Evolutionary conservation across 805 yeast genomes (phyloP).

Genomic region (Kregervanrija pseudodelftensis): DNA sequence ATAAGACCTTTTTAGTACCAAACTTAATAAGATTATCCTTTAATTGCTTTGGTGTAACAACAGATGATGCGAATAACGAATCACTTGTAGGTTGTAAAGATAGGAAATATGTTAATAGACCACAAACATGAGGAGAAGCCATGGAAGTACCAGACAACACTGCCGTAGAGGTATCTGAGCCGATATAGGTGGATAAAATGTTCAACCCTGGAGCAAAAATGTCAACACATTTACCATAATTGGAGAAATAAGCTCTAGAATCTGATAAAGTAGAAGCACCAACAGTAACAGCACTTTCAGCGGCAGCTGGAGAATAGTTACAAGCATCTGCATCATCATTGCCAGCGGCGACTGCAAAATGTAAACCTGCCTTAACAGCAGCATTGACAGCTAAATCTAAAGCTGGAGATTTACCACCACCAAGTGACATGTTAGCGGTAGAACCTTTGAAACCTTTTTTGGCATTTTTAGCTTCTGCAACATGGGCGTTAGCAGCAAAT

Average conservation of each 20-base stretch:
- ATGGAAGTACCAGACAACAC: slow-evolving; percentile 92
- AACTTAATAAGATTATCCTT: slow-evolving; percentile 68
- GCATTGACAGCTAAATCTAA: slow-evolving; percentile 85
- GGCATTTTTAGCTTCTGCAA: slow-evolving; percentile 38
- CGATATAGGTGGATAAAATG: slow-evolving; percentile 77
- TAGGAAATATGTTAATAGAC: slow-evolving; percentile 82
- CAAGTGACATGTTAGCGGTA: slow-evolving; percentile 88
- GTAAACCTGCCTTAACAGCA: slow-evolving; percentile 81
- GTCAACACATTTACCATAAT: slow-evolving; percentile 93
- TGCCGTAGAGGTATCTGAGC: slow-evolving; percentile 69
- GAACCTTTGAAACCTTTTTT: slow-evolving; percentile 74
- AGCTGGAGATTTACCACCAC: slow-evolving; percentile 88
- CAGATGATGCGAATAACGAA: slow-evolving; percentile 54
- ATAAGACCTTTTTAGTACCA: slow-evolving; percentile 53
- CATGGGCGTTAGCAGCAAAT: slow-evolving; percentile 70
- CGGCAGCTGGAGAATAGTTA: slow-evolving; percentile 84
- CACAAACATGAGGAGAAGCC: slow-evolving; percentile 97
- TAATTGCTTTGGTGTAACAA: slow-evolving; percentile 63
- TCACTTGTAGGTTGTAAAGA: slow-evolving; percentile 74
- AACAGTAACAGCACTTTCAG: slow-evolving; percentile 78
- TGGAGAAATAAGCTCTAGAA: slow-evolving; percentile 89
- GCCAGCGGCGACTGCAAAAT: slow-evolving; percentile 96
- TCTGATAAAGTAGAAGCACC: slow-evolving; percentile 92
- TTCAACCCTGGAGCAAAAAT: slow-evolving; percentile 95
- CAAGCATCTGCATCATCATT: slow-evolving; percentile 93